These are phyloP conservation scores for Vaccinium corymbosum DNA, from an alignment of 148 eudicot genomes.

Conservation along the genomic window DNA sequence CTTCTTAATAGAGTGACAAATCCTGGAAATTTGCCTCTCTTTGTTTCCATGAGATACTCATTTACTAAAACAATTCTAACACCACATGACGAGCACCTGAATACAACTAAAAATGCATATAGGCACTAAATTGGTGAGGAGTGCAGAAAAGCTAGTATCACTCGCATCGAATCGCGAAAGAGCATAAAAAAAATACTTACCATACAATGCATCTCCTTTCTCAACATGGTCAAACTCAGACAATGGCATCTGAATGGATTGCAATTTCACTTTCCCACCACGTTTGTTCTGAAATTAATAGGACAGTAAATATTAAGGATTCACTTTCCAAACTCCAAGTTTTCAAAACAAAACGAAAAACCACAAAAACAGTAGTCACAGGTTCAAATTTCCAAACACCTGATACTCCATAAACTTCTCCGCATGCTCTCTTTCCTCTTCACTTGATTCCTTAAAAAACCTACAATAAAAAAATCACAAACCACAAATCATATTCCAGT, in stretches of 20 bases:
- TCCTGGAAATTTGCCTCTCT: neutral
- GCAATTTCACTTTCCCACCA: conserved; percentile 91
- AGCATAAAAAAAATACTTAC: conserved; percentile 30
- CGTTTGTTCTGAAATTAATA: conserved; percentile 68
- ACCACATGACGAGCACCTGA: neutral
- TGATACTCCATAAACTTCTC: conserved; percentile 95
- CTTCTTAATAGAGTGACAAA: neutral
- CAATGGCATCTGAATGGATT: conserved; percentile 72
- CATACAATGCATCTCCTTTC: conserved; percentile 92
- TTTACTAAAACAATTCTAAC: neutral
- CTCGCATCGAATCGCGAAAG: neutral
- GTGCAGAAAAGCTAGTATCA: neutral
- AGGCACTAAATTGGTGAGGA: neutral
- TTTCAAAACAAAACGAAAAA: neutral
- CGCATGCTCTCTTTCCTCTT: conserved; percentile 90
- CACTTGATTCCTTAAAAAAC: conserved; percentile 87
- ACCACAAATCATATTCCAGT: neutral
- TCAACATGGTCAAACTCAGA: conserved; percentile 87
- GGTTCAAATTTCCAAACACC: conserved; percentile 33
- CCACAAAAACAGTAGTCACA: neutral
- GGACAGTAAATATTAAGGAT: conserved; percentile 7
- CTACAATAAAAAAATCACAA: conserved; percentile 28
- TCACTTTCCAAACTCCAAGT: neutral
- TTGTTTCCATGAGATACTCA: neutral
- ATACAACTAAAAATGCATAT: neutral